Conservation (phyloP, 2,329 filamentous ascomycete genomes). For the Calonectria multiphialidica region DNA sequence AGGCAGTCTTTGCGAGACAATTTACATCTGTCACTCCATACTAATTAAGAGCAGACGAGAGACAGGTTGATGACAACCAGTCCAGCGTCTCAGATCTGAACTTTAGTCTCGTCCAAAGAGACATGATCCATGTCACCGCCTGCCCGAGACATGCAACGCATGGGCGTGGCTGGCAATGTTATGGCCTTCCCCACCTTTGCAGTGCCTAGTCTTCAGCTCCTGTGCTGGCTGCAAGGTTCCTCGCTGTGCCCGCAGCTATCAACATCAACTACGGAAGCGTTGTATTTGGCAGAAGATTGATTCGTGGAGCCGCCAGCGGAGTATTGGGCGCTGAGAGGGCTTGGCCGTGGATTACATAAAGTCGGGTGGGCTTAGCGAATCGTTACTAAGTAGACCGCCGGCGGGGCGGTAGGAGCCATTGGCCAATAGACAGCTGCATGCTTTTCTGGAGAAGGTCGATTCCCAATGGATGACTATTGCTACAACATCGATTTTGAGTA, state of each 20-base stretch:
- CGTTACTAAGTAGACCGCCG: slow-evolving; percentile 16
- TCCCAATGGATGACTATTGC: neutral
- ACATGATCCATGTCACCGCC: neutral
- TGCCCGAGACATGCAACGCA: neutral
- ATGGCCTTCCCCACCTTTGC: neutral
- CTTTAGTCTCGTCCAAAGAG: neutral
- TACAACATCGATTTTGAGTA: neutral
- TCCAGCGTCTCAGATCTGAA: neutral
- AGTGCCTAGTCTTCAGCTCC: neutral
- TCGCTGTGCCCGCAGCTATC: neutral
- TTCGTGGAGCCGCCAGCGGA: neutral
- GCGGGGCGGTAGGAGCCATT: neutral
- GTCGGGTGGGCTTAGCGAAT: neutral
- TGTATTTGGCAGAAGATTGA: neutral
- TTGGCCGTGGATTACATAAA: slow-evolving; percentile 18
- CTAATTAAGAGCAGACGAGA: neutral
- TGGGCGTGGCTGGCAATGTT: too few relatives aligned
- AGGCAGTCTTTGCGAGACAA: neutral
- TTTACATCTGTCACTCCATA: neutral
- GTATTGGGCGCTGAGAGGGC: neutral
- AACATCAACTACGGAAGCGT: neutral
- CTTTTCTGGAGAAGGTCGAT: neutral
- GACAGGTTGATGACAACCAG: neutral
- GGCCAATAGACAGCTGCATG: neutral
- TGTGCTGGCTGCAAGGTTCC: neutral